A percentile compares a stretch with the other conserved stretches of the same genome.
These are phyloP conservation scores for Russula olivacea DNA, from an alignment of 768 basidiomycete genomes.

Conservation along the genomic window DNA sequence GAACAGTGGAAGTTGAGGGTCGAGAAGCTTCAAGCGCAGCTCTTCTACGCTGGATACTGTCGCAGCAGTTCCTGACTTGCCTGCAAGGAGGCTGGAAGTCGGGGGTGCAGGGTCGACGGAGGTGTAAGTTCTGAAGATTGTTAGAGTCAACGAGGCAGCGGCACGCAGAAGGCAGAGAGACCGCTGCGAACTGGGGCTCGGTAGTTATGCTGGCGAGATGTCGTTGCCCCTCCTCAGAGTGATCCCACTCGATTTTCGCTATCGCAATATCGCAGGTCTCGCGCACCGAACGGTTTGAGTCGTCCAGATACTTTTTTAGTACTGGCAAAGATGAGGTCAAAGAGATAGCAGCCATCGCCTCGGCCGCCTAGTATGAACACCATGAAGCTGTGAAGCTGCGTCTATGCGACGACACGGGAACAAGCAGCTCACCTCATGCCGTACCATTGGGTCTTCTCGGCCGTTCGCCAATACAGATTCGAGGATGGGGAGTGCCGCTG, in stretches of 20 bases:
- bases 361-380: conserved; percentile 65
- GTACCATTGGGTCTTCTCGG: conserved; percentile 88
- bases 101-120: conserved; percentile 90
- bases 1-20: conserved; percentile 69
- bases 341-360: conserved; percentile 95
- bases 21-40: conserved; percentile 58
- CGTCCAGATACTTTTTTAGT: conserved; percentile 63
- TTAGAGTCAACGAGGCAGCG: background rate
- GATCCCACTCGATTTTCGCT: conserved; percentile 91
- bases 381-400: background rate
- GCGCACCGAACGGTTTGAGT: conserved; percentile 68
- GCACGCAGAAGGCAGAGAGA: background rate
- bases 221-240: conserved; percentile 62
- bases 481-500: conserved; percentile 69
- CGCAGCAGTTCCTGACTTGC: conserved; percentile 44
- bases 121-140: conserved; percentile 51
- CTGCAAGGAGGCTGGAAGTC: conserved; percentile 54
- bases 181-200: conserved; percentile 36
- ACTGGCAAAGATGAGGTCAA: conserved; percentile 56
- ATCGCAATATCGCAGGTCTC: conserved; percentile 98
- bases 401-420: conserved; percentile 22
- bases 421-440: conserved; percentile 69
- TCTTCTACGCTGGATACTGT: conserved; percentile 44
- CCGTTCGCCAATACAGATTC: conserved; percentile 66
- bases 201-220: conserved; percentile 36